A percentile compares a stretch with the other conserved stretches of the same genome.
These are phyloP conservation scores for Lumnitzera littorea DNA, from an alignment of 345 rosid genomes.

Conservation along the genomic window DNA sequence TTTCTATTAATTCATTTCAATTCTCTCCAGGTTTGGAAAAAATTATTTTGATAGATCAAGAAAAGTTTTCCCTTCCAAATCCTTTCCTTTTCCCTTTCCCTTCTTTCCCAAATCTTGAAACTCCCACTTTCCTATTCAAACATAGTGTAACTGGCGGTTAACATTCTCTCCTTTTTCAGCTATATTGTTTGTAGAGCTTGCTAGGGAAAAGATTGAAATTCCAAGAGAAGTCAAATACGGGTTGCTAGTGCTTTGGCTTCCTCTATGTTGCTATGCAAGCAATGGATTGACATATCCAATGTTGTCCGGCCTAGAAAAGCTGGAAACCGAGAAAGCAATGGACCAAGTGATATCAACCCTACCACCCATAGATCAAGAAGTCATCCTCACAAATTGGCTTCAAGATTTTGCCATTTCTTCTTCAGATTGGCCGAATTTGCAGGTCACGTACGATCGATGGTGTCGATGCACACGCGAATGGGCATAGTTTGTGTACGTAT, in stretches of 20 bases:
- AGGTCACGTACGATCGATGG: conserved; percentile 57
- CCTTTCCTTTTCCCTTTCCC: too few species aligned
- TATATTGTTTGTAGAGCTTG: conserved; percentile 41
- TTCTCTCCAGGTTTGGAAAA: too few species aligned
- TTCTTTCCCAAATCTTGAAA: too few species aligned
- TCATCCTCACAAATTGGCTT: conserved; percentile 61
- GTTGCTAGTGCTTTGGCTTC: conserved; percentile 52
- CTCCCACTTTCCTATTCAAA: too few species aligned
- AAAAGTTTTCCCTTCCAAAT: too few species aligned
- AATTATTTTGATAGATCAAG: too few species aligned
- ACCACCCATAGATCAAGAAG: conserved; percentile 54
- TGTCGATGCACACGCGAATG: conserved; percentile 53
- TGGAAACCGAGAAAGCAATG: conserved; percentile 55
- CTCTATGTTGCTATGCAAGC: conserved; percentile 54
- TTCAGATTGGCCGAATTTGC: conserved; percentile 80
- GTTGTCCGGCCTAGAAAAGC: conserved; percentile 46
- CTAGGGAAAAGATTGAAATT: conserved; percentile 21
- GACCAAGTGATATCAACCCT: conserved; percentile 47
- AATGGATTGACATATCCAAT: conserved; percentile 50
- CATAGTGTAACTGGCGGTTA: too few species aligned
- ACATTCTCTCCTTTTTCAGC: conserved; percentile 21
- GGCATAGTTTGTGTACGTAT: neutral
- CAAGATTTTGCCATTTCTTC: conserved; percentile 49
- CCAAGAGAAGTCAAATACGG: conserved; percentile 52
- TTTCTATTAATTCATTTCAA: too few species aligned